Percentiles rank a stretch among this genome's conserved stretches.
Conservation (phyloP, 768 basidiomycete genomes). For the Macrolepiota albuminosa region DNA sequence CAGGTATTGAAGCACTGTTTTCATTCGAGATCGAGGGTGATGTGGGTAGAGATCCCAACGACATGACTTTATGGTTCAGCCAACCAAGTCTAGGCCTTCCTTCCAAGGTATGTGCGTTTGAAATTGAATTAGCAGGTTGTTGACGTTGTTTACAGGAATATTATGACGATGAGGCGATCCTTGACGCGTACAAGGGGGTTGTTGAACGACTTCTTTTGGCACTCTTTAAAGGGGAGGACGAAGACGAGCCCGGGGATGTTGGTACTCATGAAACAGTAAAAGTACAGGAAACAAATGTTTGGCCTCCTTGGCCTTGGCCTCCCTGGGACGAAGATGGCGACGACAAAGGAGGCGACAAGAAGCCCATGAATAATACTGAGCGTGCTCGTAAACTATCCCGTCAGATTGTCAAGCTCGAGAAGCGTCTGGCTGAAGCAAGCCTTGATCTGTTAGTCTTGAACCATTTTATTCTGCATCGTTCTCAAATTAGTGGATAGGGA, state of each 20-base stretch:
- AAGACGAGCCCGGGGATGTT: conserved; percentile 11
- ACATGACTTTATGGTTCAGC: conserved; percentile 81
- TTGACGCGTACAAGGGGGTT: conserved; percentile 66
- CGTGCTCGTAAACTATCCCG: conserved; percentile 62
- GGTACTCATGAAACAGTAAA: conserved; percentile 17
- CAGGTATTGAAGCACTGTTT: conserved; percentile 77
- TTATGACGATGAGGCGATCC: conserved; percentile 70
- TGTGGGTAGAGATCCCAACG: conserved; percentile 77
- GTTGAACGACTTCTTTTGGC: conserved; percentile 61
- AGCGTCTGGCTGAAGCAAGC: conserved; percentile 68
- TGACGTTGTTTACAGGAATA: conserved; percentile 57
- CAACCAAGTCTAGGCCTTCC: conserved; percentile 82
- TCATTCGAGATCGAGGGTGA: conserved; percentile 87
- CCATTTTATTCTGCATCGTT: not conserved
- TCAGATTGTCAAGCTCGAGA: conserved; percentile 75
- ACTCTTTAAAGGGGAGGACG: conserved; percentile 48
- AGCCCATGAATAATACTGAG: conserved; percentile 46
- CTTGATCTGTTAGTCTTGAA: conserved; percentile 61
- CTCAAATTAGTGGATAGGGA: conserved; percentile 36
- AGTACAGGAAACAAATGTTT: conserved; percentile 42
- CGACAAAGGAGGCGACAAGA: conserved; percentile 37
- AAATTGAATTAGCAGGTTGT: not conserved
- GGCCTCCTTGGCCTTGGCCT: conserved; percentile 85
- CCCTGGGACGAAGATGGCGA: conserved; percentile 73
- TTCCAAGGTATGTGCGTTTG: conserved; percentile 56